phyloP scores from a whole-genome alignment of 352 stramenopile genomes.

The Pythium volutum region DNA sequence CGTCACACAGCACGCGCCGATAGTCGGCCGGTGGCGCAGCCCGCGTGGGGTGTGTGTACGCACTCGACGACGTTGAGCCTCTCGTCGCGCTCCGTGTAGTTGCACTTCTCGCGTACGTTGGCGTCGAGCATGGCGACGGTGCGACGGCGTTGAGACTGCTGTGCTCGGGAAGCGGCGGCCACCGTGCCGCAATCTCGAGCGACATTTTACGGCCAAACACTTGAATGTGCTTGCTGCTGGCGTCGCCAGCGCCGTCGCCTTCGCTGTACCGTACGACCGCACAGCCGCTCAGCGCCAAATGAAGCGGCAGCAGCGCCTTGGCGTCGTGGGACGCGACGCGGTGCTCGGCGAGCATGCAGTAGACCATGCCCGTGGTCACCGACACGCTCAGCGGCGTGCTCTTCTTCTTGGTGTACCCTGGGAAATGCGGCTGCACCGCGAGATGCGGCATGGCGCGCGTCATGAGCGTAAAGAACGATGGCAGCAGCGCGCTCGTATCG shows the following conservation, averaged over 20 bases:
- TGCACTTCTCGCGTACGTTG: slow-evolving; percentile 17
- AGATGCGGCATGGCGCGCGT: slow-evolving; percentile 47
- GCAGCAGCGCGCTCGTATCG: slow-evolving; percentile 53
- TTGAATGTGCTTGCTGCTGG: slow-evolving; percentile 45
- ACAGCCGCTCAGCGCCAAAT: slow-evolving; percentile 59
- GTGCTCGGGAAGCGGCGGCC: slow-evolving; percentile 38
- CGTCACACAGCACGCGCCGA: slow-evolving; percentile 60
- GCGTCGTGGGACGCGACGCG: not conserved
- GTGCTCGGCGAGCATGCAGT: slow-evolving; percentile 57
- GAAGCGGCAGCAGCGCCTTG: slow-evolving; percentile 22
- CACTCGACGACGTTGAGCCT: not conserved
- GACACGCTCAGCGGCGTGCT: slow-evolving; percentile 43
- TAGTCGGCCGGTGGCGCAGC: slow-evolving; percentile 26
- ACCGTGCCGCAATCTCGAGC: slow-evolving; percentile 51
- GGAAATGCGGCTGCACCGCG: slow-evolving; percentile 37
- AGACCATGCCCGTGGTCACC: slow-evolving; percentile 56
- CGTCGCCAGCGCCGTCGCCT: slow-evolving; percentile 24
- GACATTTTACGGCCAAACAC: slow-evolving; percentile 73
- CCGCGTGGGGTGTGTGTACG: not conserved
- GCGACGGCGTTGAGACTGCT: slow-evolving; percentile 2
- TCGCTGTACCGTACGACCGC: slow-evolving; percentile 54
- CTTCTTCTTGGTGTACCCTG: slow-evolving; percentile 30
- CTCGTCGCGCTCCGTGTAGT: not conserved
- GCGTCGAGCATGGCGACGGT: slow-evolving; percentile 22
- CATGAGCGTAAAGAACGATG: slow-evolving; percentile 46